Percentiles rank a stretch among this genome's conserved stretches.
phyloP scores from a whole-genome alignment of 441 rosid species.

The Syzygium malaccense region DNA sequence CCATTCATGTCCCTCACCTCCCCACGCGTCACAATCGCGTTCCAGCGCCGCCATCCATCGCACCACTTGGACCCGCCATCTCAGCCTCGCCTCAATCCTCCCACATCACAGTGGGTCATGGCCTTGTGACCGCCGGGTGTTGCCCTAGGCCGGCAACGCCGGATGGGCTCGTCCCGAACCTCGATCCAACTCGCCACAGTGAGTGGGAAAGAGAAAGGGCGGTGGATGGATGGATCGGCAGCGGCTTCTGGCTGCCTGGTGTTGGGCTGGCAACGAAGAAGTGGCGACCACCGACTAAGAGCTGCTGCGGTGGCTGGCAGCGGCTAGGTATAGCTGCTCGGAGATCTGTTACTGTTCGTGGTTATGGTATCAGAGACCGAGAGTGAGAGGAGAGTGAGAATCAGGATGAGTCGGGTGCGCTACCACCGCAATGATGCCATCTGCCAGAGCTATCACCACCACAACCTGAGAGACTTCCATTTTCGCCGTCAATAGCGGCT shows the following conservation, averaged over 20 bases:
- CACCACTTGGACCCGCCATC: background rate
- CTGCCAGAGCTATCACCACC: background rate
- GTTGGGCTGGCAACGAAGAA: background rate
- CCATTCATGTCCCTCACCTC: background rate
- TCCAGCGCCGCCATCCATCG: background rate
- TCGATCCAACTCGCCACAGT: background rate
- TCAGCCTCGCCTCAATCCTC: background rate
- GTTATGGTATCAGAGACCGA: background rate
- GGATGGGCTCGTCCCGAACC: background rate
- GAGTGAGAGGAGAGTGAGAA: background rate
- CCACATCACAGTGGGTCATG: background rate
- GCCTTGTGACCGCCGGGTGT: background rate
- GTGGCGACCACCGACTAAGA: background rate
- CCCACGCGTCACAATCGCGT: background rate
- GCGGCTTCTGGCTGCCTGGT: background rate
- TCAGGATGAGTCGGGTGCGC: background rate
- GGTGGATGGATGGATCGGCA: background rate
- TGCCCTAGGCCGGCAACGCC: background rate
- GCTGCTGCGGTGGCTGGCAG: background rate
- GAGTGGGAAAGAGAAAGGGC: background rate
- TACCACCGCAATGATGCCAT: background rate
- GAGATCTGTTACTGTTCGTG: background rate
- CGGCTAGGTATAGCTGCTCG: background rate
- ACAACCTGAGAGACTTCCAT: background rate
- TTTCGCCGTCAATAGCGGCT: background rate